Conservation (phyloP, 1,284 basidiomycete genomes). For the Naganishia sp. region DNA sequence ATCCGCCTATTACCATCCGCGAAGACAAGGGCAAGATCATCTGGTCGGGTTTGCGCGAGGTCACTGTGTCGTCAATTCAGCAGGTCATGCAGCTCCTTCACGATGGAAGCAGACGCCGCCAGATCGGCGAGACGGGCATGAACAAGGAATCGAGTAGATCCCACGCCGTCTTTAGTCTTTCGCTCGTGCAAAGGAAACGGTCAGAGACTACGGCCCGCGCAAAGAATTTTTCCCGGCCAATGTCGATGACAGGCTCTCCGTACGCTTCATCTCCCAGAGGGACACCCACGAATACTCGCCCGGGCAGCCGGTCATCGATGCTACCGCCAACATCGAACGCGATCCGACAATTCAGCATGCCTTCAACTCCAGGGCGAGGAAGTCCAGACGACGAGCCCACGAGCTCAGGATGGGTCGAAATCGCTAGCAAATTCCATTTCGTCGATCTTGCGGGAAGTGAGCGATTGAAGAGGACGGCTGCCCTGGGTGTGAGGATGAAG, state of each 20-base stretch:
- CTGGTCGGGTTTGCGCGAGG: constrained; percentile 92
- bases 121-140: constrained; percentile 98
- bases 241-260: constrained; percentile 17
- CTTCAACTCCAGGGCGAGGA: constrained; percentile 61
- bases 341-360: constrained; percentile 24
- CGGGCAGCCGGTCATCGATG: constrained; percentile 34
- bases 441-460: constrained; percentile 97
- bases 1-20: constrained; percentile 88
- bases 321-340: constrained; percentile 34
- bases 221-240: constrained; percentile 24
- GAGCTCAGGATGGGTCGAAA: constrained; percentile 70
- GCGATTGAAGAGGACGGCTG: constrained; percentile 89
- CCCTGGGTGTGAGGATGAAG: constrained; percentile 90
- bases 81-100: constrained; percentile 93
- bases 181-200: constrained; percentile 68
- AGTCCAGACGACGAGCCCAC: constrained; percentile 62
- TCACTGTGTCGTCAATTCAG: constrained; percentile 73
- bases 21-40: constrained; percentile 96
- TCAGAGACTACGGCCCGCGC: constrained; percentile 26
- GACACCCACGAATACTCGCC: constrained; percentile 25
- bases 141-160: constrained; percentile 96
- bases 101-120: constrained; percentile 82
- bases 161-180: constrained; percentile 97
- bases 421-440: constrained; percentile 96
- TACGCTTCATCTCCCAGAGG: constrained; percentile 9